Base-by-base conservation (phyloP, 139 green algal genomes). In the Chlorella sp. region DNA sequence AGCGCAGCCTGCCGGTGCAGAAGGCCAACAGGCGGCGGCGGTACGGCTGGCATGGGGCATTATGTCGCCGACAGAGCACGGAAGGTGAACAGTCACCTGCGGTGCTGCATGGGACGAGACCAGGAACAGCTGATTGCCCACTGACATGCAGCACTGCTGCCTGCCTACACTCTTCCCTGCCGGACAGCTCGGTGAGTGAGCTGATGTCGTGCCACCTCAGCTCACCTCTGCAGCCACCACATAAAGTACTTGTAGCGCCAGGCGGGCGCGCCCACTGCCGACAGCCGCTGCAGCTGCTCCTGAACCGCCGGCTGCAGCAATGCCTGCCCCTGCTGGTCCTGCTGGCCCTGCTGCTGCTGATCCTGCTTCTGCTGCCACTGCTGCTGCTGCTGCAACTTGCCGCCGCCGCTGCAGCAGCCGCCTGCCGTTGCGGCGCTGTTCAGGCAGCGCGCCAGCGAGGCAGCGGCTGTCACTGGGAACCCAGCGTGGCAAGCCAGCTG, bases 161-260 rank as follows among this genome's bases (percentile, higher is more conserved):
- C n/a, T n/a, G n/a, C n/a, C n/a, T n/a, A n/a, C n/a, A n/a, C n/a
- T n/a, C n/a, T n/a, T n/a, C n/a, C n/a, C n/a, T n/a, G 60, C 60
- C 15, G 60, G 60, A 68, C 60, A 18, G 60, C 60, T 14, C 15
- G 15, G 60, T 14, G 60, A 68, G 15, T 18, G 60, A 14, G 15
- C 60, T 18, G 14, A 18, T 18, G 60, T 18, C 15, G 60, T 68
- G 37, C 26, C 22, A 34, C 30, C 11, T 12, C 57, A 24, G 36
- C 77, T 9, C 68, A 88, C 84, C 84, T 88, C 1, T 19, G 26
- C 14, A 88, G n/a, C 84, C 84, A 88, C 66, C 66, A 88, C 39
- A 69, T 3, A 39, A 71, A 88, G 84, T 64, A 88, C 21, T 28
- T 21, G 16, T 34, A 81, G 21, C 79, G 79, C 81, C 81, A 86